Evolutionary conservation across 2,329 filamentous ascomycete genomes (phyloP), one percentile per base, ranked within the genome.

Genomic region (Dothistroma pini): DNA sequence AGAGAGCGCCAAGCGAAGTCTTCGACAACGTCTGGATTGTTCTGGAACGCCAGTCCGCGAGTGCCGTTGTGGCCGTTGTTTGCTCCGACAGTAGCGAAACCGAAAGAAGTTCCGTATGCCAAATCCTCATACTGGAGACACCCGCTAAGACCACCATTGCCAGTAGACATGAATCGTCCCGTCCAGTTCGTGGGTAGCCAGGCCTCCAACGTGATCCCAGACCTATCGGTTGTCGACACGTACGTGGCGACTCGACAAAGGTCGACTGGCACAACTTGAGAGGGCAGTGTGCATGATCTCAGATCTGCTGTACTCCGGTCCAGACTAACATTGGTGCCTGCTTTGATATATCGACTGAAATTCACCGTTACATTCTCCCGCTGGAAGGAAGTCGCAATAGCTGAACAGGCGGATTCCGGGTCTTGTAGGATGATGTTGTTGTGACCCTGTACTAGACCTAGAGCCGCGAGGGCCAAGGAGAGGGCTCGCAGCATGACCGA

Each of bases 1-100:
- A 72, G 47, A 29, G 63, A 65, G 10, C 69, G 59, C 44, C 78
- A 81, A 10, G 77, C 79, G 63, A 81, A 83, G 62, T 83, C 81
- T 38, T 75, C 73, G 0, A 83, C 66, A 9, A 81, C 74, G 19
- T 79, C 79, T 0, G 75, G 69, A 22, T 80, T 79, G 19, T 77
- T 72, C 54, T 78, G 6, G 31, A 83, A 83, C 0, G 78, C 72
- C 25, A 69, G 58, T n/a, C 80, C 81, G 3, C 74, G 76, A 5
- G 73, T 76, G 9, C 77, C 77, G 56, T 79, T 76, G 59, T 79
- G 77, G 0, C 77, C 77, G 14, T 72, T 78, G 65, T 79, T 78
- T 2, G 74, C 74, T 11, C 74, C 74, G 5, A 78, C 75, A 12
- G 73, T 68, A 0, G 77, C 74, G 55, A 79, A 79, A 0, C 77